Percentiles rank a stretch among this genome's conserved stretches.
These are phyloP conservation scores for Myriosclerotinia curreyana DNA, from an alignment of 2,329 filamentous ascomycete genomes.

Conservation along the genomic window DNA sequence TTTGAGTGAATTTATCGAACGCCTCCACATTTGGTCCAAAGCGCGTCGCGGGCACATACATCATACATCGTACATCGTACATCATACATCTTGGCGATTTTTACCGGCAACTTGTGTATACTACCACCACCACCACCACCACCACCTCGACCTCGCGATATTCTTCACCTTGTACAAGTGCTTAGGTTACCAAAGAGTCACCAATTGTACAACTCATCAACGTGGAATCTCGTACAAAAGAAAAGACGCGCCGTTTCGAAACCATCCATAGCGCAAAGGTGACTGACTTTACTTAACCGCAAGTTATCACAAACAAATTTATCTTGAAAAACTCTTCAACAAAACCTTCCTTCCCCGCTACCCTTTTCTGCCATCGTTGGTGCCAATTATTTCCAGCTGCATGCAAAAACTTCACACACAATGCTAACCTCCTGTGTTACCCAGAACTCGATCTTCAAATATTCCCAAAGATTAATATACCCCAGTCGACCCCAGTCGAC, in stretches of 20 bases:
- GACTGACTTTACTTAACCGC: conserved; percentile 7
- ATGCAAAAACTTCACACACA: background rate
- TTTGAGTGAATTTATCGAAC: conserved; percentile 25
- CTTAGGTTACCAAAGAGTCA: conserved; percentile 19
- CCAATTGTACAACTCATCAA: conserved; percentile 31
- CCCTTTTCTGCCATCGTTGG: conserved; percentile 7
- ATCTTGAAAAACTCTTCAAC: conserved; percentile 4
- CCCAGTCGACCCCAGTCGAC: conserved; percentile 23
- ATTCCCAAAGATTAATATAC: conserved; percentile 31
- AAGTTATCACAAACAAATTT: conserved; percentile 3
- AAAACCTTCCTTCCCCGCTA: background rate
- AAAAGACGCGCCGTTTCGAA: conserved; percentile 22
- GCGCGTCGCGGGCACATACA: conserved; percentile 28
- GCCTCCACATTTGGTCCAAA: conserved; percentile 19
- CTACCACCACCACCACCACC: conserved; percentile 10
- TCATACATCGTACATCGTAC: too few relatives aligned
- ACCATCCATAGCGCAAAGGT: conserved; percentile 3
- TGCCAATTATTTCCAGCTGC: conserved; percentile 7
- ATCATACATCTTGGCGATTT: conserved; percentile 21
- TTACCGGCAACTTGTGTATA: conserved; percentile 8
- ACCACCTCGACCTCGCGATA: conserved; percentile 16
- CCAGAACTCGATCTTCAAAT: conserved; percentile 20
- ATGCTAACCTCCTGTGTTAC: conserved; percentile 20
- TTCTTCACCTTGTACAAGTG: conserved; percentile 14
- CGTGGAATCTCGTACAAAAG: conserved; percentile 28